Conservation (phyloP, 306 rosid genomes). For the Malus fusca region DNA sequence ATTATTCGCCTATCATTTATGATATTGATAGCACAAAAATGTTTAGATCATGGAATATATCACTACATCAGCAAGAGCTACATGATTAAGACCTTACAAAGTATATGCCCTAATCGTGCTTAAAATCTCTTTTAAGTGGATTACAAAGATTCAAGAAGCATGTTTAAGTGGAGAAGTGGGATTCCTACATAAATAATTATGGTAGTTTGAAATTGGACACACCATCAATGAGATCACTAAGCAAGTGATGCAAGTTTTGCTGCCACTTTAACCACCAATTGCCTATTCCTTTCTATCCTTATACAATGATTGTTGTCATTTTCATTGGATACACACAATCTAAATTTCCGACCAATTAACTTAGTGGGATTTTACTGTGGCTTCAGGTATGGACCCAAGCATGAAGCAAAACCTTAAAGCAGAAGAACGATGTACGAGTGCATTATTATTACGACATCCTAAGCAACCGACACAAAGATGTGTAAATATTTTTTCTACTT, state of each 20-base stretch:
- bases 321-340: conserved; percentile 26
- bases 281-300: conserved; percentile 14
- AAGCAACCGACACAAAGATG: too few species aligned
- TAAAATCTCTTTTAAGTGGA: background rate
- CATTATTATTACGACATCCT: too few species aligned
- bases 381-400: conserved; percentile 18
- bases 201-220: background rate
- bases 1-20: background rate
- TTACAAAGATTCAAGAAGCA: background rate
- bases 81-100: background rate
- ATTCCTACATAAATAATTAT: background rate
- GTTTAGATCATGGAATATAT: background rate
- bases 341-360: conserved; percentile 6
- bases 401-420: background rate
- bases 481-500: background rate
- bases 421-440: background rate
- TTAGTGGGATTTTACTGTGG: conserved; percentile 50
- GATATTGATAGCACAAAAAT: background rate
- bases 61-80: background rate
- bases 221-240: background rate
- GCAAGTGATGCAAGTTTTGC: conserved; percentile 43
- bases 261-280: conserved; percentile 41
- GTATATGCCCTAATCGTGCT: background rate
- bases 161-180: background rate
- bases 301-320: conserved; percentile 25